Conservation (phyloP, 768 basidiomycete genomes). For the Erythrobasidium yunnanense region DNA sequence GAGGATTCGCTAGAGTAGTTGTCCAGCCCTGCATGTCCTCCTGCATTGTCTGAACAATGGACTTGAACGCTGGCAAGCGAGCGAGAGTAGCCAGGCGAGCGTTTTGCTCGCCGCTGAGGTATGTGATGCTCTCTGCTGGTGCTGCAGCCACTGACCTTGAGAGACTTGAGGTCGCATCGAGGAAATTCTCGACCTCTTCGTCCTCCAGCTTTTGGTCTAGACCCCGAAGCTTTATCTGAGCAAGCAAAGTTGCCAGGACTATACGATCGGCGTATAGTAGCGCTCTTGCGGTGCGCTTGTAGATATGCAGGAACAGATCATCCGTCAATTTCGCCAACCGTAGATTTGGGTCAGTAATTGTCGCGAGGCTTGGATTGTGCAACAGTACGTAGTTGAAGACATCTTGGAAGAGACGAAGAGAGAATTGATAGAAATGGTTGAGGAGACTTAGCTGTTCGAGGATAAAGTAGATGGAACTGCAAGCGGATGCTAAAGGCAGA, state of each 20-base stretch:
- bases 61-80: constrained; percentile 64
- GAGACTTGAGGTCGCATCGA: constrained; percentile 61
- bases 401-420: constrained; percentile 91
- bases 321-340: constrained; percentile 71
- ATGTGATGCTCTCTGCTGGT: background rate
- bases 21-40: constrained; percentile 60
- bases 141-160: constrained; percentile 34
- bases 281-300: constrained; percentile 77
- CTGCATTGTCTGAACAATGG: constrained; percentile 53
- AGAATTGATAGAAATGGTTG: constrained; percentile 99
- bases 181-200: constrained; percentile 81
- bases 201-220: constrained; percentile 53
- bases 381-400: constrained; percentile 92
- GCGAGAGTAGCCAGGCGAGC: constrained; percentile 61
- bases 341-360: constrained; percentile 58
- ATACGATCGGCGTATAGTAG: constrained; percentile 80
- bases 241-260: constrained; percentile 77
- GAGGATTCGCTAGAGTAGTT: constrained; percentile 48
- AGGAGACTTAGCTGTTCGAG: constrained; percentile 84
- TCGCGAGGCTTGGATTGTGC: constrained; percentile 78
- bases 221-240: constrained; percentile 73
- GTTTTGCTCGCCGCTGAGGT: constrained; percentile 57
- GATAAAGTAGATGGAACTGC: constrained; percentile 93
- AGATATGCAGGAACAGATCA: constrained; percentile 80
- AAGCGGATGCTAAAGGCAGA: constrained; percentile 83